phyloP scores from a whole-genome alignment of 768 basidiomycete genomes.

The Grammothele lineata region DNA sequence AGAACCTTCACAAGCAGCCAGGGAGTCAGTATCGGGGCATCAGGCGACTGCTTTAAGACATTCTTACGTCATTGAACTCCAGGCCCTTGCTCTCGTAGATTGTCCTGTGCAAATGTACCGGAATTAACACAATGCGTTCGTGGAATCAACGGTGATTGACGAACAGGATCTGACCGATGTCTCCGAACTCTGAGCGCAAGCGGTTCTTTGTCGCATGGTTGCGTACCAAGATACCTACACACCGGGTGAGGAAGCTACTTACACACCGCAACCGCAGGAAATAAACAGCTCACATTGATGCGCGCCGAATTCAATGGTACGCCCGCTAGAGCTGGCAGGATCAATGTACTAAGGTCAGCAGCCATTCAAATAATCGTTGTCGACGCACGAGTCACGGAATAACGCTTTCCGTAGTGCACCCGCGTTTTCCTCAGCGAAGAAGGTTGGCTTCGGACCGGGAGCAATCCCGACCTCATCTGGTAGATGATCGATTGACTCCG shows the following conservation, averaged over 20 bases:
- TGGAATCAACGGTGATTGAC: conserved; percentile 45
- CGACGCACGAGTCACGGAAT: conserved; percentile 46
- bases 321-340: too few species aligned
- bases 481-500: conserved; percentile 56
- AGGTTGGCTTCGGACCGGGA: conserved; percentile 45
- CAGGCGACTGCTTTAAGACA: too few species aligned
- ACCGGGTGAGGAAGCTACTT: too few species aligned
- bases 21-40: too few species aligned
- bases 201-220: not conserved
- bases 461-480: conserved; percentile 51
- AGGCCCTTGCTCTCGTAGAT: conserved; percentile 62
- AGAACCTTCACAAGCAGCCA: too few species aligned
- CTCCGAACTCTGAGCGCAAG: conserved; percentile 17
- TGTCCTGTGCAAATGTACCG: conserved; percentile 30
- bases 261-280: too few species aligned
- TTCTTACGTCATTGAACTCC: conserved; percentile 56
- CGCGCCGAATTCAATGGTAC: too few species aligned
- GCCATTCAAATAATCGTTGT: not conserved
- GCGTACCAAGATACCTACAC: too few species aligned
- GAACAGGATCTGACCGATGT: conserved; percentile 40
- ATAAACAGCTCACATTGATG: too few species aligned
- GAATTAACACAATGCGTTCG: not conserved
- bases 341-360: too few species aligned
- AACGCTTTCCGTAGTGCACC: too few species aligned
- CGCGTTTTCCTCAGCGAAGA: too few species aligned